Percentiles rank a stretch among this genome's conserved stretches.
phyloP scores from a whole-genome alignment of 225 moss, liverwort and hornwort genomes.

The Ulota crispa region DNA sequence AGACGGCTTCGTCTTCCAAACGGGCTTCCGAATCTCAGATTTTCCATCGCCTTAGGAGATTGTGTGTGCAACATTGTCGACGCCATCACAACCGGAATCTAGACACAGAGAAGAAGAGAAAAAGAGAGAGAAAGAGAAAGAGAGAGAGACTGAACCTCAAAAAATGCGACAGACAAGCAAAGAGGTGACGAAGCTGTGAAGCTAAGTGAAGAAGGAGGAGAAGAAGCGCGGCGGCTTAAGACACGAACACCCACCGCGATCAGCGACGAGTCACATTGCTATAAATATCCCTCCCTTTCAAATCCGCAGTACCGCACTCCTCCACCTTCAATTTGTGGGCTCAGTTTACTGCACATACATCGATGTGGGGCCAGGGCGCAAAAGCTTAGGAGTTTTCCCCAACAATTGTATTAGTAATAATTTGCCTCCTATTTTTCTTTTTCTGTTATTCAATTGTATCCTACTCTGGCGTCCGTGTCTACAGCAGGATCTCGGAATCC shows the following conservation, averaged over 20 bases:
- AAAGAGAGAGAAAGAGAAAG: not conserved
- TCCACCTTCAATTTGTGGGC: not conserved
- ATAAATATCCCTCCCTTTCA: not conserved
- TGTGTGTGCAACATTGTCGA: constrained; percentile 37
- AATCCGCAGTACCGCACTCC: not conserved
- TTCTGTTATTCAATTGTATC: too few species aligned
- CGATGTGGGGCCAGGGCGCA: too few species aligned
- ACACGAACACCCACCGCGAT: constrained; percentile 16
- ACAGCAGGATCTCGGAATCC: too few species aligned
- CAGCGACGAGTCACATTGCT: constrained; percentile 6
- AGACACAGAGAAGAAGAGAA: too few species aligned
- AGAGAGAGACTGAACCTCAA: too few species aligned
- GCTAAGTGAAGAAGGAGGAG: not conserved
- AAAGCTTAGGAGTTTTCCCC: too few species aligned
- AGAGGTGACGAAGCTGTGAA: constrained; percentile 14
- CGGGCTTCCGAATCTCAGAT: constrained; percentile 34
- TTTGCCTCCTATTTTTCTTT: too few species aligned
- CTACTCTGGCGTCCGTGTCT: too few species aligned
- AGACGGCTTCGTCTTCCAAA: constrained; percentile 30
- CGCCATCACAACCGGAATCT: constrained; percentile 5
- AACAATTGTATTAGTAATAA: too few species aligned
- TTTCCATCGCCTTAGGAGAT: constrained; percentile 37
- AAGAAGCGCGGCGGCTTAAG: constrained; percentile 7
- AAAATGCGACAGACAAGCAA: not conserved
- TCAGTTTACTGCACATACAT: too few species aligned